Conservation (phyloP, 805 yeast species). For the Candida hispaniensis region DNA sequence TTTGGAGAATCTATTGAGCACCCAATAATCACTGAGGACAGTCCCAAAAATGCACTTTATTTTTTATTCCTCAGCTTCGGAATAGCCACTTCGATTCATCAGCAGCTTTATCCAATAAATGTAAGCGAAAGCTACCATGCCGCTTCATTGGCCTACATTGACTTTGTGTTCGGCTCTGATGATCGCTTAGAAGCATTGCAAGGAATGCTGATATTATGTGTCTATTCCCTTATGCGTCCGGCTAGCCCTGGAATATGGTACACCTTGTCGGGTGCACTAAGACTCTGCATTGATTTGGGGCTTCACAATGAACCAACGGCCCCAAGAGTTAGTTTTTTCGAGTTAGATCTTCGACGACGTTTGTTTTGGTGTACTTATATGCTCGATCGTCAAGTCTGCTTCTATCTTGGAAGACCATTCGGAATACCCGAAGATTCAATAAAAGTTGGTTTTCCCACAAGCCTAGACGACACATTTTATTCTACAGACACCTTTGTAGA, state of each 20-base stretch:
- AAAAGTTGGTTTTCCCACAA: conserved; percentile 59
- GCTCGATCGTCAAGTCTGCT: conserved; percentile 74
- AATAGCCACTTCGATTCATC: conserved; percentile 64
- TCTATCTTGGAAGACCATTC: conserved; percentile 77
- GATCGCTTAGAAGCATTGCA: conserved; percentile 65
- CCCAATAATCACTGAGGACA: conserved; percentile 2
- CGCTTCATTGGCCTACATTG: conserved; percentile 51
- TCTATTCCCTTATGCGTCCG: conserved; percentile 79
- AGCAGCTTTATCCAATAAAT: conserved; percentile 51
- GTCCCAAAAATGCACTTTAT: conserved; percentile 28
- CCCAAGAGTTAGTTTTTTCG: conserved; percentile 9
- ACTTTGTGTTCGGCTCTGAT: conserved; percentile 43
- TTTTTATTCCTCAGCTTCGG: conserved; percentile 73
- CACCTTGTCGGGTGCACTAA: conserved; percentile 64
- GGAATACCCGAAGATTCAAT: conserved; percentile 79
- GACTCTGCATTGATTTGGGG: conserved; percentile 76
- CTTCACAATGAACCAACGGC: conserved; percentile 52
- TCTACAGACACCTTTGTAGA: background rate
- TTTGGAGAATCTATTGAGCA: background rate
- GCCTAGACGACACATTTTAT: conserved; percentile 57
- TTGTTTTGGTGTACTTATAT: conserved; percentile 86
- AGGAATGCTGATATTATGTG: conserved; percentile 54
- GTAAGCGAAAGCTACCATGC: conserved; percentile 60
- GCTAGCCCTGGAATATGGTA: conserved; percentile 92
- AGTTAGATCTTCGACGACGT: conserved; percentile 57